A percentile compares a stretch with the other conserved stretches of the same genome.
These are phyloP conservation scores for Artemisia argyi DNA, from an alignment of 129 eudicot species.

Conservation along the genomic window DNA sequence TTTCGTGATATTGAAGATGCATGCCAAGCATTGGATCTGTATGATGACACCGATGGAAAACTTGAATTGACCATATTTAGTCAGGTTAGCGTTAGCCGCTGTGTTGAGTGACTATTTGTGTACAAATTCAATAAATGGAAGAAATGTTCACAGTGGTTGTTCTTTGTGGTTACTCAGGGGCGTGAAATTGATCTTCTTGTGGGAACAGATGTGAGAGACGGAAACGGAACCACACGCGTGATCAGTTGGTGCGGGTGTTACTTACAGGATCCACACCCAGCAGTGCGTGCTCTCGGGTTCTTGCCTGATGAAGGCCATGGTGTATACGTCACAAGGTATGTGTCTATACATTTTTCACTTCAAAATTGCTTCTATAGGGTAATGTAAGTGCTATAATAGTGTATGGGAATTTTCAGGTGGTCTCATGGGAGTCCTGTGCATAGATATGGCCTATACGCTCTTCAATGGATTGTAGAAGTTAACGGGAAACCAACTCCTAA, in stretches of 20 bases:
- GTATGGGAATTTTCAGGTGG: constrained; percentile 53
- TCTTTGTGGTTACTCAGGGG: constrained; percentile 58
- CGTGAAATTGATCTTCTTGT: constrained; percentile 68
- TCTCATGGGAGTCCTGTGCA: constrained; percentile 93
- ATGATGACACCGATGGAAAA: constrained; percentile 48
- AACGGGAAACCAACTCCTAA: constrained; percentile 90
- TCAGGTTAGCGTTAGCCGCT: constrained; percentile 53
- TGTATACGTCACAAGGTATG: constrained; percentile 81
- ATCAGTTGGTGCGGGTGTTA: constrained; percentile 92
- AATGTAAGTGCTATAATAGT: not conserved
- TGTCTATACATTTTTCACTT: constrained; percentile 5
- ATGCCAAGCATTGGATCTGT: constrained; percentile 67
- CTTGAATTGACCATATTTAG: constrained; percentile 79
- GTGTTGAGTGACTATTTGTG: not conserved
- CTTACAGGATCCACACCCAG: constrained; percentile 86
- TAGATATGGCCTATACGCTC: constrained; percentile 82
- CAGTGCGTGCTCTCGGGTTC: constrained; percentile 93
- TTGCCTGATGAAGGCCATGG: constrained; percentile 94
- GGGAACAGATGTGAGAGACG: constrained; percentile 94
- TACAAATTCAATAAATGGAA: constrained; percentile 3
- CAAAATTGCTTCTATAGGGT: too few relatives aligned
- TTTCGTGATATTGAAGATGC: constrained; percentile 88
- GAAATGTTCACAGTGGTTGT: not conserved
- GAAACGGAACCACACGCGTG: constrained; percentile 83
- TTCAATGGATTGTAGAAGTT: constrained; percentile 95